Base-by-base conservation (phyloP, 1,139 yeast genomes). In the Pichia cactophila region DNA sequence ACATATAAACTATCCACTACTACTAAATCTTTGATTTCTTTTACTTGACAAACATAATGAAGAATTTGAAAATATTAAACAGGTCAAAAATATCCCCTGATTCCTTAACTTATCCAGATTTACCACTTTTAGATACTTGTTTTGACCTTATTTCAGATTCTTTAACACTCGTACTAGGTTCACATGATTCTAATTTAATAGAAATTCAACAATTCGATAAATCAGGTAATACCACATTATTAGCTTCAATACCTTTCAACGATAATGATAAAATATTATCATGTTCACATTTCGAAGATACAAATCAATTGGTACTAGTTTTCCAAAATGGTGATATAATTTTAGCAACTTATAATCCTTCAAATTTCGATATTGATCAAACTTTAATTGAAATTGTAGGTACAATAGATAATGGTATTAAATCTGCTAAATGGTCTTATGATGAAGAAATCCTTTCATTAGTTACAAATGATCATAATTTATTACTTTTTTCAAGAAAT, bases 381-480 rank as follows among this genome's bases (percentile, higher is more conserved):
- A 75, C 86, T 0, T 56, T 73, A 3, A 80, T 83, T 33, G 88
- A 83, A 61, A 83, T 90, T 50, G 92, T 86, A 8, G 97, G 97
- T 0, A 77, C 90, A 26, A 81, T 92, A 33, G 97, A 89, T 59
- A 78, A 74, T 40, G 94, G 92, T 0, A 70, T 90, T 16, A 63
- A 68, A 39, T 83, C 88, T 23, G 94, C 96, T 0, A 62, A 69
- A 42, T 94, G 98, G 98, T 84, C 96, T 9, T 83, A 86, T 5
- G 97, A 92, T 63, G 96, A 90, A 61, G 97, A 92, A 62, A 78
- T 89, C 0, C 69, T 92, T 52, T 80, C 83, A 1, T 59, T 94
- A 20, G 76, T 84, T n/a, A 81, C 92, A 1, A 71, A 66, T 14
- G 85, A 84, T 39, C 69, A 74, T 53, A 81, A 79, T 51, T 68